Evolutionary conservation across 495 filamentous ascomycete species (phyloP).

Genomic region (Pseudevernia furfuracea): DNA sequence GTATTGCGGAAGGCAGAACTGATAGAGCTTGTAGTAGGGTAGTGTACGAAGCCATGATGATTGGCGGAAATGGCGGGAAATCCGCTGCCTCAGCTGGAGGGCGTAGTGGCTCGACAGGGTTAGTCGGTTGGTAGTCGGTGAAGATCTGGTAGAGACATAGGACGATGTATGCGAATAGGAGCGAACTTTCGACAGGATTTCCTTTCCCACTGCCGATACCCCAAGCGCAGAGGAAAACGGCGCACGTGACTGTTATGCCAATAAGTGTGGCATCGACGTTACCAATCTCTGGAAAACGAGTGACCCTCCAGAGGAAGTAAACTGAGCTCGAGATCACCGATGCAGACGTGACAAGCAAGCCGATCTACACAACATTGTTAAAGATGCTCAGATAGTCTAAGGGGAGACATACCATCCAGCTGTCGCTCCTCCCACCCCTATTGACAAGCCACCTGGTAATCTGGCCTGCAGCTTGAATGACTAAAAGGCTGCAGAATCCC

Average conservation of each 20-base stretch:
- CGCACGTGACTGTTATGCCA: slow-evolving; percentile 82
- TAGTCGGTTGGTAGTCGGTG: slow-evolving; percentile 86
- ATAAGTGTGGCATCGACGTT: slow-evolving; percentile 93
- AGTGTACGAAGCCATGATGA: slow-evolving; percentile 98
- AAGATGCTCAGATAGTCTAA: neutral
- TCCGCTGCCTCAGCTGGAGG: slow-evolving; percentile 56
- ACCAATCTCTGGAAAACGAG: slow-evolving; percentile 83
- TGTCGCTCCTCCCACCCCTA: slow-evolving; percentile 75
- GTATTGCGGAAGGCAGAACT: slow-evolving; percentile 71
- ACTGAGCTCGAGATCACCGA: slow-evolving; percentile 87
- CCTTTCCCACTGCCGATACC: slow-evolving; percentile 91
- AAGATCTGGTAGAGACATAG: slow-evolving; percentile 99
- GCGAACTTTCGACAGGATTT: slow-evolving; percentile 90
- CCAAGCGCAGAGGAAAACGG: slow-evolving; percentile 84
- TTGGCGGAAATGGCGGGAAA: slow-evolving; percentile 88
- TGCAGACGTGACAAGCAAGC: slow-evolving; percentile 75
- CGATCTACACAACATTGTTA: slow-evolving; percentile 52
- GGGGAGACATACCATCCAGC: slow-evolving; percentile 75
- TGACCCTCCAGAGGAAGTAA: slow-evolving; percentile 94
- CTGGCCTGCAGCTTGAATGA: slow-evolving; percentile 90
- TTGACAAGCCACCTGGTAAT: slow-evolving; percentile 96
- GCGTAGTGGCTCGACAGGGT: slow-evolving; percentile 47
- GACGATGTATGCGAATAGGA: slow-evolving; percentile 93
- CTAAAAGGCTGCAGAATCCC: slow-evolving; percentile 91
- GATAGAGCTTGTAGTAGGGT: slow-evolving; percentile 80